Evolutionary conservation across 495 filamentous ascomycete genomes (phyloP).

Genomic region (Arthonia radiata): DNA sequence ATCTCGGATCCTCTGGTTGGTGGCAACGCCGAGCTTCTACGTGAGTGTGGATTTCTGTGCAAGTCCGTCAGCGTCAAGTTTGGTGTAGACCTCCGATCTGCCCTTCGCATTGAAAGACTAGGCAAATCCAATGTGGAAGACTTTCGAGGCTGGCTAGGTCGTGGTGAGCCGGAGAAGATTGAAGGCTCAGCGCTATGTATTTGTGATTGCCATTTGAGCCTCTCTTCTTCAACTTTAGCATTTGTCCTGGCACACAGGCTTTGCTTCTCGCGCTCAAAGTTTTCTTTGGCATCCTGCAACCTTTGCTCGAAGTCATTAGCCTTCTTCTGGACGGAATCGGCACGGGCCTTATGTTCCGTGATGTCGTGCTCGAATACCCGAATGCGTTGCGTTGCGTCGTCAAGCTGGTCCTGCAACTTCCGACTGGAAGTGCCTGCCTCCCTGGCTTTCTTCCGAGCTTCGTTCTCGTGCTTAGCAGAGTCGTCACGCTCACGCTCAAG

Average conservation of each 20-base stretch:
- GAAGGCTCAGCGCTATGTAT: no score
- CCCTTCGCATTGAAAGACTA: no score
- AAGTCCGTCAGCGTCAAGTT: no score
- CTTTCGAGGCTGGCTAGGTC: no score
- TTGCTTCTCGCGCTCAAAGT: constrained; percentile 48
- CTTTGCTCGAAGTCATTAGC: constrained; percentile 41
- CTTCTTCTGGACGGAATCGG: constrained; percentile 35
- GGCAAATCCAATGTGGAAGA: no score
- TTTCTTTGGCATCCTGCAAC: constrained; percentile 27
- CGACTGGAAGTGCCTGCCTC: constrained; percentile 60
- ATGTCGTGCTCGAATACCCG: constrained; percentile 32
- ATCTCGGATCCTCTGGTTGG: no score
- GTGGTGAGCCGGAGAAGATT: no score
- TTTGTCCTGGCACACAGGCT: constrained; percentile 33
- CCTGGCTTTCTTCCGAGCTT: constrained; percentile 62
- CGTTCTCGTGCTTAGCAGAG: constrained; percentile 52
- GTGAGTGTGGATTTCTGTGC: no score
- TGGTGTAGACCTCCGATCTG: no score
- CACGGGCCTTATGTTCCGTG: constrained; percentile 31
- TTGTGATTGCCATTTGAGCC: constrained; percentile 46
- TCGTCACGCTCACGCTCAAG: constrained; percentile 86
- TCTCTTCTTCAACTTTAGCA: constrained; percentile 46
- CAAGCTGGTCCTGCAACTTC: constrained; percentile 60
- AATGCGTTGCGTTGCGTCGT: constrained; percentile 37
- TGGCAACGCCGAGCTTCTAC: no score